These are phyloP conservation scores for Halenospora varia DNA, from an alignment of 495 filamentous ascomycete species.

Conservation along the genomic window DNA sequence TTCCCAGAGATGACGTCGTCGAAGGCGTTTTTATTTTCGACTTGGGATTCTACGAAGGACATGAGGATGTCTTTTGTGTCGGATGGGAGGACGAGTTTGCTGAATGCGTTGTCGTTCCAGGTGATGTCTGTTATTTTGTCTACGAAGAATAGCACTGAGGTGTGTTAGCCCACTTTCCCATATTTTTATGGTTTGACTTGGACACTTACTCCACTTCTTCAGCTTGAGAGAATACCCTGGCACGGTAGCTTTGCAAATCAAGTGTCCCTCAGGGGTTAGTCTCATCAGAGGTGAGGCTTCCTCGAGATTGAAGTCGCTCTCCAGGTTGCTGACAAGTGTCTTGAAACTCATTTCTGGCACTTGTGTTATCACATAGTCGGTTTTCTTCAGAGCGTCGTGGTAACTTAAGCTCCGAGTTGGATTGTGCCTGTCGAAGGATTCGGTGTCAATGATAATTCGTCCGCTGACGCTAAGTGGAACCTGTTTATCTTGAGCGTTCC, in stretches of 20 bases:
- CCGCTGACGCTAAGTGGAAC: constrained; percentile 18
- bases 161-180: background rate
- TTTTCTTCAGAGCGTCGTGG: constrained; percentile 36
- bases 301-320: constrained; percentile 5
- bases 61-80: constrained; percentile 75
- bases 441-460: constrained; percentile 84
- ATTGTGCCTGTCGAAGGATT: constrained; percentile 76
- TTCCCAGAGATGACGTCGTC: constrained; percentile 78
- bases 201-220: constrained; percentile 56
- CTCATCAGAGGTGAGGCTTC: background rate
- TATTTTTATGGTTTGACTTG: constrained; percentile 29
- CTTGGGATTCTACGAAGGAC: constrained; percentile 72
- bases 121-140: constrained; percentile 50
- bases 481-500: constrained; percentile 13
- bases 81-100: constrained; percentile 64
- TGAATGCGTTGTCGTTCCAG: constrained; percentile 77
- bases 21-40: constrained; percentile 70
- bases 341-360: constrained; percentile 29
- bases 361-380: constrained; percentile 6
- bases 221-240: constrained; percentile 29
- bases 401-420: constrained; percentile 57
- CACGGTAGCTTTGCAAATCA: constrained; percentile 12
- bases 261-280: constrained; percentile 3
- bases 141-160: background rate
- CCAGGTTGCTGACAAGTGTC: background rate